Conservation (phyloP, 2,329 filamentous ascomycete species). For the Paecilomyces variotii region DNA sequence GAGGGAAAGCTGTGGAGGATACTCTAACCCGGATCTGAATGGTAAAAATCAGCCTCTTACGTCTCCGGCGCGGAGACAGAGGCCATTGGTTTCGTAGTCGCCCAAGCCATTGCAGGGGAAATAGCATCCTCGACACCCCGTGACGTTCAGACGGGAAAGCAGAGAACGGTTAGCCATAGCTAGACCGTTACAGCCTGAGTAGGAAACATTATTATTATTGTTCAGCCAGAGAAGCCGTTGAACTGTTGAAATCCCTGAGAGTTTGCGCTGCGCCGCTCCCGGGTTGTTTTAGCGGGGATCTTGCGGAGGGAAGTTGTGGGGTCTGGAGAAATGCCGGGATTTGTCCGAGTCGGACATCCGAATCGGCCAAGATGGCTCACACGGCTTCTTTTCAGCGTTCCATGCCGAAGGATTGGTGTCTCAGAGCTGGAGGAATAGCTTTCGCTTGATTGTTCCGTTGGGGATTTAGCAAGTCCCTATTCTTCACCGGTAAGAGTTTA, state of each 20-base stretch:
- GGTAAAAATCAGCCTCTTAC: not conserved
- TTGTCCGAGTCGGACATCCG: not conserved
- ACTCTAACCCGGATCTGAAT: not conserved
- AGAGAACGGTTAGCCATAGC: not conserved
- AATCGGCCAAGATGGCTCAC: not conserved
- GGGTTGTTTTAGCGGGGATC: not conserved
- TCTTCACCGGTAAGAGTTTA: not conserved
- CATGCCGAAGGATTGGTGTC: too few species aligned
- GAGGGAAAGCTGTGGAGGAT: not conserved
- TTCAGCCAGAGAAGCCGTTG: not conserved
- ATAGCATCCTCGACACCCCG: not conserved
- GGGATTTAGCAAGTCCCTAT: not conserved
- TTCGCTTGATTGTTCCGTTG: not conserved
- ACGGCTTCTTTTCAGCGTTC: not conserved
- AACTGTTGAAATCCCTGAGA: not conserved
- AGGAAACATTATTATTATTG: not conserved
- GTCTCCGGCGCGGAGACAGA: not conserved
- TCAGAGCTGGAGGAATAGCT: not conserved
- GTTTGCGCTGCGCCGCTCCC: not conserved
- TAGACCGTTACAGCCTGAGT: too few species aligned
- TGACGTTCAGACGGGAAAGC: not conserved
- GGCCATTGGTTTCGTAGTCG: not conserved
- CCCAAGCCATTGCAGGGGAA: not conserved
- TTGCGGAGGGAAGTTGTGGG: not conserved
- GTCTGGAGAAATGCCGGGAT: not conserved